phyloP scores from a whole-genome alignment of 1,139 yeast genomes.

The Scheffersomyces lignicola region DNA sequence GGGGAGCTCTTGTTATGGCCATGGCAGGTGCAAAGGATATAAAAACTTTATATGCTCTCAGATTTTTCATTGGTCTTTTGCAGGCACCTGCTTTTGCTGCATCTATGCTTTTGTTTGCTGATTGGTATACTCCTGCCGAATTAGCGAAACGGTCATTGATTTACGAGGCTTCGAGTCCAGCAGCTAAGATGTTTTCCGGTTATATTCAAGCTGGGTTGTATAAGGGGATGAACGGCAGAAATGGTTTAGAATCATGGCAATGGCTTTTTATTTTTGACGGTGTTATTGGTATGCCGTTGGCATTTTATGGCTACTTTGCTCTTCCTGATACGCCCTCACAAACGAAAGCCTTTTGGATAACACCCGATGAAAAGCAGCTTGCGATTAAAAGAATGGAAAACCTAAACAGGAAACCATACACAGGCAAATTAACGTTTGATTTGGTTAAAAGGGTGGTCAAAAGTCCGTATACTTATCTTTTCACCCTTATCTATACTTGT shows the following conservation, averaged over 20 bases:
- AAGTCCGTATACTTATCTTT: slow-evolving; percentile 10
- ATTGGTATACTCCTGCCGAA: slow-evolving; percentile 16
- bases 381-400: slow-evolving; percentile 12
- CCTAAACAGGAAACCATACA: slow-evolving; percentile 12
- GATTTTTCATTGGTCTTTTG: slow-evolving; percentile 16
- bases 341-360: slow-evolving; percentile 13
- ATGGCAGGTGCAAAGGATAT: slow-evolving; percentile 13
- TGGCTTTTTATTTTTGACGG: slow-evolving; percentile 38
- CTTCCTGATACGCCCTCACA: slow-evolving; percentile 13
- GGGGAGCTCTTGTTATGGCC: slow-evolving; percentile 13
- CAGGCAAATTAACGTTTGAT: slow-evolving; percentile 4
- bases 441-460: slow-evolving; percentile 13
- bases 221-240: slow-evolving; percentile 23
- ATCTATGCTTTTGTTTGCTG: slow-evolving; percentile 15
- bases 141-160: slow-evolving; percentile 17
- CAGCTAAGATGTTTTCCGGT: slow-evolving; percentile 31
- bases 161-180: slow-evolving; percentile 15
- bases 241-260: slow-evolving; percentile 33
- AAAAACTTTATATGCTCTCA: slow-evolving; percentile 13
- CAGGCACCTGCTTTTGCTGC: slow-evolving; percentile 17
- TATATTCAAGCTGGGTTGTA: slow-evolving; percentile 33
- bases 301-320: slow-evolving; percentile 24
- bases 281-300: slow-evolving; percentile 28
- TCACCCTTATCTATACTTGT: slow-evolving; percentile 12
- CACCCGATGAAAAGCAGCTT: slow-evolving; percentile 11